A percentile compares a stretch with the other conserved stretches of the same genome.
These are phyloP conservation scores for Recurvomyces mirabilis DNA, from an alignment of 495 filamentous ascomycete genomes.

Conservation along the genomic window DNA sequence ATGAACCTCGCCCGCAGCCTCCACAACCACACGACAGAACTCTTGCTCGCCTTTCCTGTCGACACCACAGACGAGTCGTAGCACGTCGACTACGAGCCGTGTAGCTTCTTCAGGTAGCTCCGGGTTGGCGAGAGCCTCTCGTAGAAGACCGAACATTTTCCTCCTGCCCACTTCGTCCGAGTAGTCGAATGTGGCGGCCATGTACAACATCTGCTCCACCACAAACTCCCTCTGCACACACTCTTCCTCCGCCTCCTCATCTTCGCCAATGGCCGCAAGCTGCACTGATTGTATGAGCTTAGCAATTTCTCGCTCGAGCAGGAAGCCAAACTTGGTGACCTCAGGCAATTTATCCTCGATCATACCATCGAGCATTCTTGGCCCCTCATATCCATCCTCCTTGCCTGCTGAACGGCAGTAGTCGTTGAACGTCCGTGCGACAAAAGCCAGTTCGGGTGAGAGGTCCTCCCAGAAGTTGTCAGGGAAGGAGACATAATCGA, in stretches of 20 bases:
- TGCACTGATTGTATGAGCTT: slow-evolving; percentile 58
- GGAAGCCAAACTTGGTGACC: slow-evolving; percentile 77
- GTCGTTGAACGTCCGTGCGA: slow-evolving; percentile 84
- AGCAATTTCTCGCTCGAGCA: slow-evolving; percentile 67
- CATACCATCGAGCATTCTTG: slow-evolving; percentile 40
- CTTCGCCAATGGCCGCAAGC: slow-evolving; percentile 39
- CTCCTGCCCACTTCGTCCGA: slow-evolving; percentile 87
- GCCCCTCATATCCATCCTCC: slow-evolving; percentile 43
- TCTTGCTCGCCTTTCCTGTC: slow-evolving; percentile 75
- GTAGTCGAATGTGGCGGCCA: slow-evolving; percentile 84
- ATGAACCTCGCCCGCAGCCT: slow-evolving; percentile 90
- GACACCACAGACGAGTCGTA: slow-evolving; percentile 68
- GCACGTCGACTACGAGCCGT: slow-evolving; percentile 70
- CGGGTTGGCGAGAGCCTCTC: slow-evolving; percentile 72
- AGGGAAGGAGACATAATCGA: slow-evolving; percentile 67
- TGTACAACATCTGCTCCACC: slow-evolving; percentile 87
- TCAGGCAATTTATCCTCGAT: slow-evolving; percentile 91
- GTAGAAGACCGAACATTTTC: slow-evolving; percentile 84
- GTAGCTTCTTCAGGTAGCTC: slow-evolving; percentile 88
- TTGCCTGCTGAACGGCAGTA: slow-evolving; percentile 60
- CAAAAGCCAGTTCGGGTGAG: slow-evolving; percentile 74
- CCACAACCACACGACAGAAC: slow-evolving; percentile 84
- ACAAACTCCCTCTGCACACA: slow-evolving; percentile 82
- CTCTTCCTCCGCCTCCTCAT: slow-evolving; percentile 62
- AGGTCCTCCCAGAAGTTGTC: slow-evolving; percentile 81